Conservation (phyloP, 1,284 basidiomycete species). For the Leccinum colubrinum region DNA sequence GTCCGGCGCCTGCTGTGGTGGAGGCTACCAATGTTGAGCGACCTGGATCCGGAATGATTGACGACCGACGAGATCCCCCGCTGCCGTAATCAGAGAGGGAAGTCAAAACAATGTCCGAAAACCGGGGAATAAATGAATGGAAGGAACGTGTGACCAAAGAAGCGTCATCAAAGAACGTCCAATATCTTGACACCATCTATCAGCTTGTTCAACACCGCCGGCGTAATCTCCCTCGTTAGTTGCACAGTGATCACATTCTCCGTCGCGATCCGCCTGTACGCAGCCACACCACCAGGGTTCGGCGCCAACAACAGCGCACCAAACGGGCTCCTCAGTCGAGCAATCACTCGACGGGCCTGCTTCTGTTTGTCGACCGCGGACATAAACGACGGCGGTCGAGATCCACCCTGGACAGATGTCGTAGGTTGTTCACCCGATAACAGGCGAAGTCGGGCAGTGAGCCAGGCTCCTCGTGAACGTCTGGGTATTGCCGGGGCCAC, state of each 20-base stretch:
- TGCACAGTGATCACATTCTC: conserved; percentile 5
- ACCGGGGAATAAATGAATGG: too few species aligned
- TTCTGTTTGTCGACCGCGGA: background rate
- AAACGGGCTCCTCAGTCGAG: background rate
- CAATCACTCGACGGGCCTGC: background rate
- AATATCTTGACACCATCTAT: background rate
- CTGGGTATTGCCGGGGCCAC: too few species aligned
- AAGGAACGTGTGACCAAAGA: too few species aligned
- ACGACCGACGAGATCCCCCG: conserved; percentile 71
- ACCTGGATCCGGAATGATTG: conserved; percentile 82
- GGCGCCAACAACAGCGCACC: conserved; percentile 3
- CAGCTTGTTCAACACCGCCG: background rate
- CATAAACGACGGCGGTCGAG: too few species aligned
- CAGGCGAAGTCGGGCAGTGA: background rate
- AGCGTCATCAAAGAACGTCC: background rate
- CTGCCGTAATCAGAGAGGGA: conserved; percentile 74
- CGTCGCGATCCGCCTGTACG: conserved; percentile 6
- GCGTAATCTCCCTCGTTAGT: background rate
- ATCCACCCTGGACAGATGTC: too few species aligned
- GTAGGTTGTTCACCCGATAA: too few species aligned
- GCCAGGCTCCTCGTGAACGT: background rate
- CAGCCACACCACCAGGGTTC: background rate
- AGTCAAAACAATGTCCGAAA: too few species aligned
- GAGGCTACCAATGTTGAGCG: conserved; percentile 68
- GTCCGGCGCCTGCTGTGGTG: conserved; percentile 36